Evolutionary conservation across 1,139 yeast species (phyloP), one percentile per base, ranked within the genome.

Genomic region (Kurtzmaniella quercitrusa): DNA sequence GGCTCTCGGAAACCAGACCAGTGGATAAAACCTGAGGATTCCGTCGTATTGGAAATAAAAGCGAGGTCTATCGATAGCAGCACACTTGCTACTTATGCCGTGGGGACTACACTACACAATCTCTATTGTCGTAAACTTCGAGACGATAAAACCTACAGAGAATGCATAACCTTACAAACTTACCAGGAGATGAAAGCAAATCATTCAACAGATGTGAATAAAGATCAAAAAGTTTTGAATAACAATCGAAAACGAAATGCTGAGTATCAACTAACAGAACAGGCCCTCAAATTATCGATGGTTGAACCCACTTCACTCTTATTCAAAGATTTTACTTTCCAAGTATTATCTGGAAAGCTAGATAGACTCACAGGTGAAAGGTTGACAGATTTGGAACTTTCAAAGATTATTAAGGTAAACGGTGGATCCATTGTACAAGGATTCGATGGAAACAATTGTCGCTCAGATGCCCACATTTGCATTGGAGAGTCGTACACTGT

Each of bases 1-100:
- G 93, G 91, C 0, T 62, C 72, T 10, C 77, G 75, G 46, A 60
- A 67, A 15, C 96, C 97, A 0, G 79, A 73, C 38, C 75, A 73
- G 48, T 90, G 96, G 95, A 85, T 93, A 25, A 68, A 82, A 47
- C 97, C 98, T 0, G 65, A 70, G 33, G 79, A 87, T 38, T 85
- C 95, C 1, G 56, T 90, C 1, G 94, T 91, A 0, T 58, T 93
- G n/a, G 95, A 90, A 57, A 79, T 91, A 9, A 88, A 86, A 57
- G 95, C 96, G 0, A 69, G 96, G 36, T 82, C 91, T 5, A 72
- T 89, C 12, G 82, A 81, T 50, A 66, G 67, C 51, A 60, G 77
- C 44, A 57, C 73, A 34, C 72, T 68, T 16, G 62, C 58, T 16
- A 70, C 73, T 3, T 90, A 80, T 55, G 81, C 82, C 1, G 79